phyloP scores from a whole-genome alignment of 208 protist species.

The Vickermania spadyakhi region DNA sequence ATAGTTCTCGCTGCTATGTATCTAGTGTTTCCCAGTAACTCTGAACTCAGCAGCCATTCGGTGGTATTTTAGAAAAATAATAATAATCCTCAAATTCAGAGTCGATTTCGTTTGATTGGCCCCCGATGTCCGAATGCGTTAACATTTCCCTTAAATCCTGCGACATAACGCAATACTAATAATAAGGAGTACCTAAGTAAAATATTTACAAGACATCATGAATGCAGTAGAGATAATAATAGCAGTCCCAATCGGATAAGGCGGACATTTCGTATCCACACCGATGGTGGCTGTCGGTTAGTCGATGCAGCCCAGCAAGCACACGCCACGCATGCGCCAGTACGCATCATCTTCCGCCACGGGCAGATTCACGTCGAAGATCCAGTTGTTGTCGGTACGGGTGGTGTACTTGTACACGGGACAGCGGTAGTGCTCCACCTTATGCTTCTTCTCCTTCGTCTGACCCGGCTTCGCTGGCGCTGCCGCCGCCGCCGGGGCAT shows the following conservation, averaged over 20 bases:
- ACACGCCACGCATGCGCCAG: conserved; percentile 96
- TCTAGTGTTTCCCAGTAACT: no score
- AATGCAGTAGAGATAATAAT: background rate
- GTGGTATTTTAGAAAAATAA: no score
- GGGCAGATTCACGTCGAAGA: conserved; percentile 94
- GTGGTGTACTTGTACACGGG: conserved; percentile 96
- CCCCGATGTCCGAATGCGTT: no score
- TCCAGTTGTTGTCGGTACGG: conserved; percentile 95
- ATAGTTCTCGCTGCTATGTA: no score
- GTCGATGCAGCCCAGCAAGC: conserved; percentile 78
- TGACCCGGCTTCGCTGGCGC: conserved; percentile 50
- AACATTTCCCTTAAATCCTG: no score
- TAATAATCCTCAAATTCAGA: no score
- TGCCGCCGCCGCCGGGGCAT: conserved; percentile 49
- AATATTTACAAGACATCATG: conserved; percentile 1
- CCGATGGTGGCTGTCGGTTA: no score
- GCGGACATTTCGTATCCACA: no score
- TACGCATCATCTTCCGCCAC: conserved; percentile 91
- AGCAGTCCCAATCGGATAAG: background rate
- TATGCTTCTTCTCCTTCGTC: conserved; percentile 77
- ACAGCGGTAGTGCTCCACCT: conserved; percentile 94
- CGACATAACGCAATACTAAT: no score
- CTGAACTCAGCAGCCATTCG: no score
- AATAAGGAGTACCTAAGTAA: no score
- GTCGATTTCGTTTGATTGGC: no score